Base-by-base conservation (phyloP, 768 basidiomycete species). In the Coprinopsis marcescibilis region DNA sequence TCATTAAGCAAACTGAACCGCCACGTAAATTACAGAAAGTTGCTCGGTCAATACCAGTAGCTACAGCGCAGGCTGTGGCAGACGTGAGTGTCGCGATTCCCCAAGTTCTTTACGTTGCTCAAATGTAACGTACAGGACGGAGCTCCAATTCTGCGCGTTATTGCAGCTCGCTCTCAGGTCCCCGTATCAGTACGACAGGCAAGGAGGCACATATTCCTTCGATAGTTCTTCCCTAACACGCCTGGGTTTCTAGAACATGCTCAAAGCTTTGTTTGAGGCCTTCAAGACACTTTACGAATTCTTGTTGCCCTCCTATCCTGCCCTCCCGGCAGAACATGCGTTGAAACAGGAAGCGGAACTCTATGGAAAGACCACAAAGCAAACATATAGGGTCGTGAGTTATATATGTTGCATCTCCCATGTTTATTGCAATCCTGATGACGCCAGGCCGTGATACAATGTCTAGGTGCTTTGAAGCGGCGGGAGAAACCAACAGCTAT, bases 341-440 rank as follows among this genome's bases (percentile, higher is more conserved):
- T 72, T 91, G 8, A 76, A 68, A 40, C 90, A 95, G 57, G 92
- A 95, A 57, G 76, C 78, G 26, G 83, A 90, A 49, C 73, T 91
- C 0, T 92, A 91, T 64, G 71, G 69, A 20, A 80, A 78, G 51
- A 78, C 85, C 0, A 83, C 72, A 43, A 90, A 88, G 63, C 61
- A 78, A 38, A 89, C 89, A 0, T 95, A 95, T 63, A 85, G 89
- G 41, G 85, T 86, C 67, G 89, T 88, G 58, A 52, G 78, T 57
- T 13, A 29, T 24, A 33, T n/a, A n/a, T 34, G 30, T n/a, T 8
- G 30, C 12, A 29, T 43, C 17, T 29, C 4, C 17, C 7, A 35
- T 20, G 8, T 29, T 36, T 26, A 38, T 24, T 39, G 29, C 45
- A 21, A 43, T 33, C 43, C 50, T 59, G 39, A 61, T 27, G 17